Base-by-base conservation (phyloP, 2,329 filamentous ascomycete species). In the Pseudogymnoascus sp. region DNA sequence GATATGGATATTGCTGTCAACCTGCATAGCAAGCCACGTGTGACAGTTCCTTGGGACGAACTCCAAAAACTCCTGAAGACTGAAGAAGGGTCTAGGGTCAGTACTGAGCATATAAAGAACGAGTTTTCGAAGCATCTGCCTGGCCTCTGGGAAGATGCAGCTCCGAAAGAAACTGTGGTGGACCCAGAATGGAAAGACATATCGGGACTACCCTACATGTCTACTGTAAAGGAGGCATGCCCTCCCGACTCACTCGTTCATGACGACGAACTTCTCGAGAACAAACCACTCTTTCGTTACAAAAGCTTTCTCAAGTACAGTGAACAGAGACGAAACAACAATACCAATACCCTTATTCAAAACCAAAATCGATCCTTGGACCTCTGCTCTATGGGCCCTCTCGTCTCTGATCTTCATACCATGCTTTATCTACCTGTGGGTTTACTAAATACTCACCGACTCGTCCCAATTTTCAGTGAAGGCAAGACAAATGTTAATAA, bases 1-100 rank as follows among this genome's bases (percentile, higher is more conserved):
- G 84, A 88, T 65, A 81, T 88, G 71, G 84, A 88, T 70, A 86
- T 88, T 76, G 81, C 84, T 10, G 83, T 88, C 75, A 88, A 88
- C 69, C 77, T 80, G 61, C 78, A 86, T 74, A 85, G 88, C 70
- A 84, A 88, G 70, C 80, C 85, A 28, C 78, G 85, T 21, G 72
- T 89, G n/a, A 74, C 87, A 31, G 82, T 85, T 2, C 79, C 83
- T 8, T 84, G 79, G 74, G 79, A 87, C 62, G 76, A 81, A 12
- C 79, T 88, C 63, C 76, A 80, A 23, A 74, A 75, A 23, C 74
- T 83, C 59, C 76, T 86, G 8, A 73, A 73, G 6, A 74, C 76
- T 56, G 84, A 85, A 69, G 73, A 74, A 63, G 71, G 73, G 25
- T 18, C 47, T 16, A 53, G 47, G 47, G 23, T 11, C n/a, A 28